Percentiles rank a stretch among this genome's conserved stretches.
Evolutionary conservation across 768 basidiomycete species (phyloP).

Genomic region (Leccinum broughii): DNA sequence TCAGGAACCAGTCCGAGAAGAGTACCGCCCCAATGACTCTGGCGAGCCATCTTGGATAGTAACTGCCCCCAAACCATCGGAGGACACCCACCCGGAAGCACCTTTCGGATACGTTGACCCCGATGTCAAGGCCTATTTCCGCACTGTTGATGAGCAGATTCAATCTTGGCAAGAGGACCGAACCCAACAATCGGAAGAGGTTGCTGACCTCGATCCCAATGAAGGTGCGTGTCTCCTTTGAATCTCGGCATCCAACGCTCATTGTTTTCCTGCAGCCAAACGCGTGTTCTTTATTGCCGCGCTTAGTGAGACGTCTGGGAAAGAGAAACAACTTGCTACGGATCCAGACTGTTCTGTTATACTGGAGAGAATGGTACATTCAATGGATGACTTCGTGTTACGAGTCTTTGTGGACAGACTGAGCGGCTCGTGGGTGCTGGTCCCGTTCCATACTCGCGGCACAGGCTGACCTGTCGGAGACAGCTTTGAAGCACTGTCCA

Average conservation of each 20-base stretch:
- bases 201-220: conserved; percentile 60
- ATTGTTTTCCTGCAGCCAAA: conserved; percentile 49
- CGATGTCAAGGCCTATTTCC: conserved; percentile 91
- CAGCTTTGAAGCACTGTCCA: conserved; percentile 64
- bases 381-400: conserved; percentile 96
- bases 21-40: conserved; percentile 9
- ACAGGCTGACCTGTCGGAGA: conserved; percentile 6
- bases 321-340: conserved; percentile 88
- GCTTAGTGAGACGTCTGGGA: conserved; percentile 78
- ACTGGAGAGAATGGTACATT: conserved; percentile 85
- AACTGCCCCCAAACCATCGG: conserved; percentile 39
- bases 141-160: conserved; percentile 84
- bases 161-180: conserved; percentile 73
- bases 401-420: conserved; percentile 88
- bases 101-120: conserved; percentile 90
- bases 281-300: conserved; percentile 81
- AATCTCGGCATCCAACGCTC: background rate
- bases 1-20: conserved; percentile 3
- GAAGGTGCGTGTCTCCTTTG: conserved; percentile 50
- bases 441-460: conserved; percentile 5
- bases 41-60: conserved; percentile 74
- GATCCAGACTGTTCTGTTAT: conserved; percentile 93
- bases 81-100: conserved; percentile 57
- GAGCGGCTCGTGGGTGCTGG: conserved; percentile 74
- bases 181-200: conserved; percentile 42